phyloP scores from a whole-genome alignment of 2,329 filamentous ascomycete genomes.

The Pestalotiopsis sp. region DNA sequence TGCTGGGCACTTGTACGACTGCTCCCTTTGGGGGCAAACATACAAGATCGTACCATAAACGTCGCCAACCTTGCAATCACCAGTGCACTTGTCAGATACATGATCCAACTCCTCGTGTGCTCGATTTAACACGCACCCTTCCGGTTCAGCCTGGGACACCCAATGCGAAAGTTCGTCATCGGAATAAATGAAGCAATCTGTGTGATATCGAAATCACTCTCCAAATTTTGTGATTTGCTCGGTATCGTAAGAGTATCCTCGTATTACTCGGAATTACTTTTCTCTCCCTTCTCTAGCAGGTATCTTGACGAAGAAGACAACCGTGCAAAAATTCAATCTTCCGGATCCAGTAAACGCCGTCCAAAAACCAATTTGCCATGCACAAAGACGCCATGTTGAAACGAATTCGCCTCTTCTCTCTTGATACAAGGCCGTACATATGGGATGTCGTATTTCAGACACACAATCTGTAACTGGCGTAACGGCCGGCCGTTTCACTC shows the following conservation, averaged over 20 bases:
- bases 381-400: conserved; percentile 20
- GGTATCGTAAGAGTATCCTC: neutral
- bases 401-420: conserved; percentile 14
- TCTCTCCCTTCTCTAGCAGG: conserved; percentile 3
- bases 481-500: conserved; percentile 92
- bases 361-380: conserved; percentile 6
- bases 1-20: too few relatives aligned
- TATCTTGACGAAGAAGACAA: neutral
- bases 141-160: too few relatives aligned
- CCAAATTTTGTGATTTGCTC: neutral
- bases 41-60: too few relatives aligned
- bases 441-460: conserved; percentile 42
- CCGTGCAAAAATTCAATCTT: neutral
- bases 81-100: too few relatives aligned
- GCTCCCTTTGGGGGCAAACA: too few relatives aligned
- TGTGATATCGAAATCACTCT: neutral
- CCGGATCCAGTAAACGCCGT: conserved; percentile 7
- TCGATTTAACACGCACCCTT: too few relatives aligned
- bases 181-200: neutral
- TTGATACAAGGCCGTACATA: conserved; percentile 8
- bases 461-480: conserved; percentile 86
- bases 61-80: too few relatives aligned
- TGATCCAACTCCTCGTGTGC: too few relatives aligned
- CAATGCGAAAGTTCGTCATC: too few relatives aligned
- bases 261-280: neutral